Evolutionary conservation across 2,329 filamentous ascomycete species (phyloP).

Genomic region (Calonectria ilicicola): DNA sequence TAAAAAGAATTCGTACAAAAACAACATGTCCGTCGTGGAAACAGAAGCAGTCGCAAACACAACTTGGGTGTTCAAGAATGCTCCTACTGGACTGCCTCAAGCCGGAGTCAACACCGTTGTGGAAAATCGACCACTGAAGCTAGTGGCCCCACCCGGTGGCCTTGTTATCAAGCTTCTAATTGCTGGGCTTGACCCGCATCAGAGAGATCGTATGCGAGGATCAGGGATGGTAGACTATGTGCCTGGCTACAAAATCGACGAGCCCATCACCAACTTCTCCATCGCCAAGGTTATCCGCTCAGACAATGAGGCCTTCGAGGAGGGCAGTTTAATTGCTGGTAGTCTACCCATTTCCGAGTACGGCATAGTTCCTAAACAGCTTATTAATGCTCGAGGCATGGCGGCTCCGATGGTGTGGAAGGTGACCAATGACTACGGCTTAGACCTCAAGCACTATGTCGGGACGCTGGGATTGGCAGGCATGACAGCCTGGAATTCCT

Average conservation of each 20-base stretch:
- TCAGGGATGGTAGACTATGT: background rate
- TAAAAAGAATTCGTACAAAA: too few relatives aligned
- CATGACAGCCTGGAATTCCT: constrained; percentile 73
- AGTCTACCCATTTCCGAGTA: constrained; percentile 4
- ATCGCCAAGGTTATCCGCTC: constrained; percentile 3
- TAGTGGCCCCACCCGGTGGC: background rate
- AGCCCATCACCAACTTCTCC: constrained; percentile 1
- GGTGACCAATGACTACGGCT: background rate
- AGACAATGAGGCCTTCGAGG: background rate
- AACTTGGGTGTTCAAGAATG: background rate
- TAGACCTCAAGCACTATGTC: constrained; percentile 63
- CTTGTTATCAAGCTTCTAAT: background rate
- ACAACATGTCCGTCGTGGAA: too few relatives aligned
- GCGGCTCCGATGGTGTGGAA: background rate
- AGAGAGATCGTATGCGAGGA: background rate
- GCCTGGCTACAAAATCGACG: background rate
- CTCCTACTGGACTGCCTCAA: background rate
- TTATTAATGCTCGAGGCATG: background rate
- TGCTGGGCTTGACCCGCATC: background rate
- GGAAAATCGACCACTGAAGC: background rate
- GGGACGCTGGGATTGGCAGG: constrained; percentile 71
- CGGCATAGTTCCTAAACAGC: background rate
- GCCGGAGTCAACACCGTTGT: background rate
- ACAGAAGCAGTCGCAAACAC: background rate
- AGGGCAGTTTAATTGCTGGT: background rate